phyloP scores from a whole-genome alignment of 768 basidiomycete species.

The Termitomyces sp. region DNA sequence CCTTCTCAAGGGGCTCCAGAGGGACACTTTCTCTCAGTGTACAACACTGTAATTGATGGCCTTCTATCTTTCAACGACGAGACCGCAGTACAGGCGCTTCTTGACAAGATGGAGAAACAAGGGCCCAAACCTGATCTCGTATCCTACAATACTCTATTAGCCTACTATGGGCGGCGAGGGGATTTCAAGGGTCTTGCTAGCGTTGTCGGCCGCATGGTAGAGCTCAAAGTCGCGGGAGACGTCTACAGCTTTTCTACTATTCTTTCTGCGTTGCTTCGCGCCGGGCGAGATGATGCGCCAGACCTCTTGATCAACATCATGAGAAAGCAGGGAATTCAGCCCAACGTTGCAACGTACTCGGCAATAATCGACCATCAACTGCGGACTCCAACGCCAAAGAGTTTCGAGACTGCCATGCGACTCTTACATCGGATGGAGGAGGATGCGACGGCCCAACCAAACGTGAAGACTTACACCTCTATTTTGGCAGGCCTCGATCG shows the following conservation, averaged over 20 bases:
- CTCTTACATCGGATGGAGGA: slow-evolving; percentile 77
- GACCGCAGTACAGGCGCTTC: slow-evolving; percentile 38
- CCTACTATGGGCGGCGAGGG: slow-evolving; percentile 58
- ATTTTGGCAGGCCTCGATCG: slow-evolving; percentile 74
- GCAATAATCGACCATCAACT: slow-evolving; percentile 79
- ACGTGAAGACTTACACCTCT: slow-evolving; percentile 81
- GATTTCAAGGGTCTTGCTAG: slow-evolving; percentile 62
- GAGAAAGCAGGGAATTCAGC: slow-evolving; percentile 68
- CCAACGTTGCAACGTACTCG: slow-evolving; percentile 76
- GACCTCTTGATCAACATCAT: slow-evolving; percentile 68
- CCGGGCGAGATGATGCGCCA: slow-evolving; percentile 65
- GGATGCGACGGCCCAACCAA: slow-evolving; percentile 50
- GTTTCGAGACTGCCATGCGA: slow-evolving; percentile 63
- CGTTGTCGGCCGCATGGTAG: slow-evolving; percentile 56
- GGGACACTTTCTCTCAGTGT: slow-evolving; percentile 41
- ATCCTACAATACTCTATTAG: slow-evolving; percentile 81
- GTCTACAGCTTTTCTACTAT: slow-evolving; percentile 87
- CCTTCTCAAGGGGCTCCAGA: slow-evolving; percentile 22
- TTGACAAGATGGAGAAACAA: slow-evolving; percentile 40
- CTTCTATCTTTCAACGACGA: slow-evolving; percentile 49
- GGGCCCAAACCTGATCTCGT: slow-evolving; percentile 70
- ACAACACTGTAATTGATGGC: slow-evolving; percentile 76
- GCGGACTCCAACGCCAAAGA: slow-evolving; percentile 48
- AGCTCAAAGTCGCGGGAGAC: slow-evolving; percentile 62
- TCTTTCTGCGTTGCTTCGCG: slow-evolving; percentile 72